Conservation (phyloP, 768 basidiomycete genomes). For the Wakefieldia striispora region DNA sequence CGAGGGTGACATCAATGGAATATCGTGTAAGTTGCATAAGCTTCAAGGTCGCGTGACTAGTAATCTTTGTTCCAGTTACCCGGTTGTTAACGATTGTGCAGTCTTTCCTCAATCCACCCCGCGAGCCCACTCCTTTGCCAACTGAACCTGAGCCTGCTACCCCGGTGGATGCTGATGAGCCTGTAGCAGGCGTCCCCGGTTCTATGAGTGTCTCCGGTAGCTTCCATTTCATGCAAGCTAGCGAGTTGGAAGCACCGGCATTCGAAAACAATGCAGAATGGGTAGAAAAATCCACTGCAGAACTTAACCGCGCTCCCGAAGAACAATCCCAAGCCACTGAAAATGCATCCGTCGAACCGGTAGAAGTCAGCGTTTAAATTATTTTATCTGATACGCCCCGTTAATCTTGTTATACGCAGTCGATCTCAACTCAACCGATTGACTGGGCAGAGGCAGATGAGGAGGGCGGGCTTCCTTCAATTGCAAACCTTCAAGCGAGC, state of each 20-base stretch:
- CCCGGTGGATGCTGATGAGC: constrained; percentile 21
- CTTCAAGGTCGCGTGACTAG: constrained; percentile 3
- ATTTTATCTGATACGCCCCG: neutral
- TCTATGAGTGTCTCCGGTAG: constrained; percentile 44
- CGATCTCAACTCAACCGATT: constrained; percentile 39
- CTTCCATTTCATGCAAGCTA: constrained; percentile 81
- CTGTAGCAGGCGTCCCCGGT: constrained; percentile 43
- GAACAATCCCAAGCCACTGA: constrained; percentile 16
- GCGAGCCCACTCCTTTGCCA: constrained; percentile 33
- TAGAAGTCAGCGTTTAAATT: constrained; percentile 32
- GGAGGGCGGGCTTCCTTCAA: constrained; percentile 74
- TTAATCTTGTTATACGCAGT: constrained; percentile 11
- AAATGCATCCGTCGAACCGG: constrained; percentile 12
- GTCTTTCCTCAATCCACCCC: constrained; percentile 49
- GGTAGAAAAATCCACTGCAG: constrained; percentile 49
- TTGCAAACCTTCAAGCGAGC: constrained; percentile 70
- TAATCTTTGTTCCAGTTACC: constrained; percentile 43
- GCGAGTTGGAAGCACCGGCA: constrained; percentile 61
- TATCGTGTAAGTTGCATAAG: constrained; percentile 53
- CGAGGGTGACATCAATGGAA: constrained; percentile 57
- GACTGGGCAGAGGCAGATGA: constrained; percentile 82
- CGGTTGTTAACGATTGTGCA: constrained; percentile 59
- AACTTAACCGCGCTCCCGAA: constrained; percentile 11
- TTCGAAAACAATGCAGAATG: constrained; percentile 57
- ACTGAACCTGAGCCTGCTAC: constrained; percentile 29